Conservation (phyloP, 192 early-diverging fungal genomes). For the Chytriomyces confervae region DNA sequence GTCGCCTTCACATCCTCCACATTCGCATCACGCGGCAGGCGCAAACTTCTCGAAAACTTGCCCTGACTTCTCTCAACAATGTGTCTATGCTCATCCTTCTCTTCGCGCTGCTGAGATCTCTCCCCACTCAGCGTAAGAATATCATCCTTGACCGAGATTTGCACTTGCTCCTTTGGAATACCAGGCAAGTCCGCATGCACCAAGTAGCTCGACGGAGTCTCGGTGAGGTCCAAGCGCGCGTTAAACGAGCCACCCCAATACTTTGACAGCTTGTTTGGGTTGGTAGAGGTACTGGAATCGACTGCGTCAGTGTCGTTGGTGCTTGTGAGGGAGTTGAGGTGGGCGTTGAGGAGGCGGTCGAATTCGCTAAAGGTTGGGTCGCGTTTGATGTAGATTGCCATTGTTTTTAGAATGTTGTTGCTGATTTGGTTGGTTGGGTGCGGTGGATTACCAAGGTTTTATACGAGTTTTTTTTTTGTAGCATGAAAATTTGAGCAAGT, state of each 20-base stretch:
- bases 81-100: slow-evolving; percentile 38
- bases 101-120: slow-evolving; percentile 40
- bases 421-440: too few species aligned
- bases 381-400: background rate
- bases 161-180: slow-evolving; percentile 37
- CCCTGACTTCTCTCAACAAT: slow-evolving; percentile 47
- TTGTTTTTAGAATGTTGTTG: background rate
- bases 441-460: too few species aligned
- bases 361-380: slow-evolving; percentile 10
- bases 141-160: slow-evolving; percentile 43
- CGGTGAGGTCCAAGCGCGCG: slow-evolving; percentile 44
- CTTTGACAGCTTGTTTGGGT: background rate
- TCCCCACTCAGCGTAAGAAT: slow-evolving; percentile 47
- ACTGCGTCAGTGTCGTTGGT: background rate
- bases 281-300: background rate
- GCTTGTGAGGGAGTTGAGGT: slow-evolving; percentile 1
- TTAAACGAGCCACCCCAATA: slow-evolving; percentile 14
- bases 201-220: slow-evolving; percentile 39
- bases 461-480: too few species aligned
- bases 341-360: slow-evolving; percentile 11
- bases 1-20: slow-evolving; percentile 35
- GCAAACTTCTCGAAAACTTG: slow-evolving; percentile 42
- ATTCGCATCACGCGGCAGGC: slow-evolving; percentile 48
- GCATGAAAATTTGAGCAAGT: too few species aligned
- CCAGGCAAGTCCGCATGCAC: slow-evolving; percentile 50